Conservation (phyloP, 768 basidiomycete genomes). For the Auricularia heimuer region DNA sequence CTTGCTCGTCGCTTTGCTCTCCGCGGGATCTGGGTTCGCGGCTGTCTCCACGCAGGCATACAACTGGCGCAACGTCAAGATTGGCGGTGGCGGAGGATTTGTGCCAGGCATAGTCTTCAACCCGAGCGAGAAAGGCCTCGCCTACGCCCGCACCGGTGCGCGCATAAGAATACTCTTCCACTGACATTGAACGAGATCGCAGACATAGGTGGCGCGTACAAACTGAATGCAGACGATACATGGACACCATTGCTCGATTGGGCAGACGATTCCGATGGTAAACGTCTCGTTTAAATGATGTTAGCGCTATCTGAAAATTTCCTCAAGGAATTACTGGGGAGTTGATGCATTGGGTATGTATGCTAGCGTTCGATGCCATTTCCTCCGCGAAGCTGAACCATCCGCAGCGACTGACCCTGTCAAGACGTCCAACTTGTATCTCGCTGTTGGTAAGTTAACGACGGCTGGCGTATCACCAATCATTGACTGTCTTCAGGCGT, state of each 20-base stretch:
- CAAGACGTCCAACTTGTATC: constrained; percentile 42
- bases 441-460: constrained; percentile 21
- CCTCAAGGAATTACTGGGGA: constrained; percentile 36
- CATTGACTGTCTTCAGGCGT: no score
- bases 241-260: constrained; percentile 60
- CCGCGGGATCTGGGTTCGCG: neutral
- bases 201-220: constrained; percentile 38
- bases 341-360: constrained; percentile 45
- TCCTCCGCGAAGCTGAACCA: neutral
- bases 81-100: constrained; percentile 25
- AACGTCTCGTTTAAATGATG: neutral
- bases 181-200: neutral
- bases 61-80: constrained; percentile 55
- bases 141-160: constrained; percentile 55
- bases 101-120: constrained; percentile 55
- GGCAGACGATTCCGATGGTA: constrained; percentile 40
- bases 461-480: no score
- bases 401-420: constrained; percentile 36
- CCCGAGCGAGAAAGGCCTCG: constrained; percentile 47
- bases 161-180: neutral
- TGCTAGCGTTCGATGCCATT: neutral
- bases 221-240: constrained; percentile 45
- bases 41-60: neutral
- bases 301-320: neutral
- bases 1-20: neutral